A percentile compares a stretch with the other conserved stretches of the same genome.
These are phyloP conservation scores for Sclerotinia trifoliorum DNA, from an alignment of 2,329 filamentous ascomycete species.

Conservation along the genomic window DNA sequence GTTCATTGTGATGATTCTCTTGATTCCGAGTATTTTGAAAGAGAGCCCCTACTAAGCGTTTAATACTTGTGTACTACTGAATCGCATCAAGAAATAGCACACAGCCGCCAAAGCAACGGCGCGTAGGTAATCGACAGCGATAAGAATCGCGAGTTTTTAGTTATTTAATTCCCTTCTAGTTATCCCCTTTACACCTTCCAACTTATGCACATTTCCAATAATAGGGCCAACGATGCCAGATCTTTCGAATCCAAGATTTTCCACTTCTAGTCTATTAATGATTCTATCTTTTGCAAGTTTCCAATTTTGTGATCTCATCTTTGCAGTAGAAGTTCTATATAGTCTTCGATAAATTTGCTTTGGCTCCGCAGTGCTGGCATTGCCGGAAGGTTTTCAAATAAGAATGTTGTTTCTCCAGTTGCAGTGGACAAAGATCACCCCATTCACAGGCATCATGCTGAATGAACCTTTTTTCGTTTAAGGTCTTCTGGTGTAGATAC, in stretches of 20 bases:
- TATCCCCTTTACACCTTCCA: conserved; percentile 26
- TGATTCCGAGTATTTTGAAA: neutral
- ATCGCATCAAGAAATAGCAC: conserved; percentile 34
- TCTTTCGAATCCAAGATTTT: conserved; percentile 32
- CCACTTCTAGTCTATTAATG: conserved; percentile 24
- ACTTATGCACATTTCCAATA: conserved; percentile 26
- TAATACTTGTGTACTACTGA: conserved; percentile 16
- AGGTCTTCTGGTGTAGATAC: neutral
- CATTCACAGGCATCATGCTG: conserved; percentile 6
- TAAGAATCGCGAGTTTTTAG: conserved; percentile 21
- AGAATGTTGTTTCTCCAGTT: conserved; percentile 26
- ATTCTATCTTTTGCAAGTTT: conserved; percentile 29
- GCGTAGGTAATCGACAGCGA: conserved; percentile 26
- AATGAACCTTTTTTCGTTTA: neutral
- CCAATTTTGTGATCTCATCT: conserved; percentile 21
- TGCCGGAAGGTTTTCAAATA: conserved; percentile 33
- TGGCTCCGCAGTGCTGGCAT: conserved; percentile 39
- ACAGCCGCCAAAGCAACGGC: conserved; percentile 23
- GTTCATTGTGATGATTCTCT: neutral
- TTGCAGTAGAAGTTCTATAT: conserved; percentile 20
- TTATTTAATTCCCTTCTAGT: conserved; percentile 22
- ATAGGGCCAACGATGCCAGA: conserved; percentile 41
- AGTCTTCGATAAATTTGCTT: conserved; percentile 29
- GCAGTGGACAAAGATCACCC: conserved; percentile 14
- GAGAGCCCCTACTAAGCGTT: neutral